Evolutionary conservation across 805 yeast genomes (phyloP).

Genomic region (Spathaspora hagerdaliae): DNA sequence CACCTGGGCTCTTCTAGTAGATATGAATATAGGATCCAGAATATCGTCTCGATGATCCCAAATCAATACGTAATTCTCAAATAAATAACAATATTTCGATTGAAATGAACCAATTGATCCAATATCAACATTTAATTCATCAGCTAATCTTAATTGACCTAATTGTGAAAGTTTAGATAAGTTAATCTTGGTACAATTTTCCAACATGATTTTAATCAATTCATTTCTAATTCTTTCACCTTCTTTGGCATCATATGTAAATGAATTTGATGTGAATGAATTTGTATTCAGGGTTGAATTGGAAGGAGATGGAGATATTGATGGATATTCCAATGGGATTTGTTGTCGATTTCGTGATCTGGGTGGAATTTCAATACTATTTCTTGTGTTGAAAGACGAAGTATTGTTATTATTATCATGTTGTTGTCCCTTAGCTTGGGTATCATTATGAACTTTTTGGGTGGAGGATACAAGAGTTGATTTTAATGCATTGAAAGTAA

Average conservation of each 20-base stretch:
- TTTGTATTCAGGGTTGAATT: too few species aligned
- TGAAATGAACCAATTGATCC: slow-evolving; percentile 6
- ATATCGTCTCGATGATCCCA: slow-evolving; percentile 11
- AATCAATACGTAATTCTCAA: slow-evolving; percentile 28
- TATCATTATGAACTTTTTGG: too few species aligned
- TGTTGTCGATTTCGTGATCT: too few species aligned
- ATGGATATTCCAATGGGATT: too few species aligned
- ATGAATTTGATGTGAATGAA: slow-evolving; percentile 1
- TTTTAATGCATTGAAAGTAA: slow-evolving; percentile 1
- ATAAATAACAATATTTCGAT: slow-evolving; percentile 24
- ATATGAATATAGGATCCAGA: background rate
- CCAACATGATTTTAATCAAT: slow-evolving; percentile 26
- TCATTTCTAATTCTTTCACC: slow-evolving; percentile 24
- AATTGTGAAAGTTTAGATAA: slow-evolving; percentile 23
- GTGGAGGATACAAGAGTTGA: background rate
- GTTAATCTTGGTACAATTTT: slow-evolving; percentile 17
- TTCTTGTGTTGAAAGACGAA: too few species aligned
- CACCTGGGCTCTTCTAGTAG: slow-evolving; percentile 1
- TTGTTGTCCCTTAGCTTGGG: too few species aligned
- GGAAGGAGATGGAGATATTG: too few species aligned
- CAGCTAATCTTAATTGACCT: slow-evolving; percentile 36
- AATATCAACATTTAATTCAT: slow-evolving; percentile 22
- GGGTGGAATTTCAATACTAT: too few species aligned
- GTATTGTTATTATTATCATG: too few species aligned
- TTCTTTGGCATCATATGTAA: background rate